phyloP scores from a whole-genome alignment of 2,329 filamentous ascomycete genomes.

The Dactylellina parvicollis region DNA sequence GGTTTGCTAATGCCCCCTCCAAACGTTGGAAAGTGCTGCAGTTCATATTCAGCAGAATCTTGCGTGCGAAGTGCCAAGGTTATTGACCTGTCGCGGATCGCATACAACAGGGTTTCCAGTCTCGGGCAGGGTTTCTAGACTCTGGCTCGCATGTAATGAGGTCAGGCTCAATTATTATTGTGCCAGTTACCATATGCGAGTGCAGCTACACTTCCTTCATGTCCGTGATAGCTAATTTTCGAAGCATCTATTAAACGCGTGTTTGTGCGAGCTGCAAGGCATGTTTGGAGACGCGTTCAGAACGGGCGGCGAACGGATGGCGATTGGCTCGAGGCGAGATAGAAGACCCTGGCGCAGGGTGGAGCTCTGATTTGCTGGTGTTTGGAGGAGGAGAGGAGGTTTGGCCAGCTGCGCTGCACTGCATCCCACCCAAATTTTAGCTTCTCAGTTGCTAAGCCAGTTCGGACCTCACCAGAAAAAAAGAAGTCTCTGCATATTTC shows the following conservation, averaged over 20 bases:
- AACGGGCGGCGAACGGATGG: background rate
- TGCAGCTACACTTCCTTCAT: background rate
- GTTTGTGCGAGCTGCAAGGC: slow-evolving; percentile 17
- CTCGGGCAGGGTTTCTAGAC: too few species aligned
- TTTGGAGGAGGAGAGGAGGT: background rate
- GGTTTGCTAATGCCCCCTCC: too few species aligned
- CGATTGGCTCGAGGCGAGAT: slow-evolving; percentile 20
- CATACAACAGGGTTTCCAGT: too few species aligned
- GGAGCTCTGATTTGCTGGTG: slow-evolving; percentile 36
- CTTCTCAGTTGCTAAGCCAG: slow-evolving; percentile 33
- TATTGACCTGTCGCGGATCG: too few species aligned
- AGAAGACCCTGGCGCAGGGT: slow-evolving; percentile 19
- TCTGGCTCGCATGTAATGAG: too few species aligned
- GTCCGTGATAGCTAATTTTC: background rate
- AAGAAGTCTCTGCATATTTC: slow-evolving; percentile 17
- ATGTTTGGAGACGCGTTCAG: slow-evolving; percentile 39
- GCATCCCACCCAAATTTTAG: slow-evolving; percentile 17
- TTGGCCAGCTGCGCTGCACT: too few species aligned
- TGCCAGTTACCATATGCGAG: background rate
- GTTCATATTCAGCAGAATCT: too few species aligned
- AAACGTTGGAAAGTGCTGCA: too few species aligned
- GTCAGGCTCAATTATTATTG: too few species aligned
- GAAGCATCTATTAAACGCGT: background rate
- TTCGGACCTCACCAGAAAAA: slow-evolving; percentile 32
- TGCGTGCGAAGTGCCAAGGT: too few species aligned